These are phyloP conservation scores for Botrytis deweyae DNA, from an alignment of 2,329 filamentous ascomycete species.

Conservation along the genomic window DNA sequence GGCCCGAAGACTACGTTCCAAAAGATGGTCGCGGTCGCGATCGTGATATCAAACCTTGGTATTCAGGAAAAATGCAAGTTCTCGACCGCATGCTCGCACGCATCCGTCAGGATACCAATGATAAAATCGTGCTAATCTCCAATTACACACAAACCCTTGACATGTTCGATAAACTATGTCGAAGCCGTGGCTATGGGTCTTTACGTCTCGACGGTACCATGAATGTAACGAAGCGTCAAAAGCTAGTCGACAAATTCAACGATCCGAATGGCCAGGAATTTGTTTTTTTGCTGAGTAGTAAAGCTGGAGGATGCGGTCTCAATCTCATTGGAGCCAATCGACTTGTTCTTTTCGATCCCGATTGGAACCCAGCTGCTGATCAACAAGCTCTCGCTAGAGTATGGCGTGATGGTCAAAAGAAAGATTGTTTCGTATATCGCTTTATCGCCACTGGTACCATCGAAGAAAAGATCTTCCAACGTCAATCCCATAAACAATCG, in stretches of 20 bases:
- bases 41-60: slow-evolving; percentile 90
- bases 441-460: slow-evolving; percentile 98
- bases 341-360: slow-evolving; percentile 91
- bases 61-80: slow-evolving; percentile 97
- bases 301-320: slow-evolving; percentile 93
- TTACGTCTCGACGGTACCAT: slow-evolving; percentile 94
- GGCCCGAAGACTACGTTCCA: slow-evolving; percentile 82
- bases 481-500: slow-evolving; percentile 96
- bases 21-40: slow-evolving; percentile 87
- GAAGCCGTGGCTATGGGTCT: slow-evolving; percentile 77
- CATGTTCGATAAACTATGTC: slow-evolving; percentile 88
- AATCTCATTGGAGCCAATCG: slow-evolving; percentile 94
- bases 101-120: slow-evolving; percentile 93
- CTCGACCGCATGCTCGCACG: slow-evolving; percentile 97
- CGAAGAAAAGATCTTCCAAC: slow-evolving; percentile 98
- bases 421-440: slow-evolving; percentile 99
- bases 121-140: slow-evolving; percentile 98
- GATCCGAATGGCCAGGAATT: slow-evolving; percentile 88
- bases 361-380: slow-evolving; percentile 97
- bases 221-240: slow-evolving; percentile 96
- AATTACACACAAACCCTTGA: slow-evolving; percentile 98
- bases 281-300: slow-evolving; percentile 92
- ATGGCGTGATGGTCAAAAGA: slow-evolving; percentile 98
- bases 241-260: slow-evolving; percentile 97
- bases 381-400: slow-evolving; percentile 96